Evolutionary conservation across 2,329 filamentous ascomycete species (phyloP), one percentile per base, ranked within the genome.

Genomic region (Ramularia endophylla): DNA sequence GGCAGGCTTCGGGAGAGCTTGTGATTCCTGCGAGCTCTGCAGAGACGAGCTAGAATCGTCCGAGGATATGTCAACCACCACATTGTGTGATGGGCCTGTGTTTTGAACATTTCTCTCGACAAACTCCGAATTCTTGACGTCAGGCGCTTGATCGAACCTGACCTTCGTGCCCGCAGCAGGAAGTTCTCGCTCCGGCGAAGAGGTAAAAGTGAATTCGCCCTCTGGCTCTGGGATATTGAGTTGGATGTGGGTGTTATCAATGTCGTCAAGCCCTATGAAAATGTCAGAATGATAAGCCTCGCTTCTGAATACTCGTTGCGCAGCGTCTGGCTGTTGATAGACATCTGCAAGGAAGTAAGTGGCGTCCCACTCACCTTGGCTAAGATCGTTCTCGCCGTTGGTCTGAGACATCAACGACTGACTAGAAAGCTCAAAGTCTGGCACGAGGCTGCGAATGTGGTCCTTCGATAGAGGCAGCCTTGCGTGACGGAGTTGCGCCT

Each of bases 221-320:
- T 51, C 53, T 3, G 56, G 57, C 29, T 57, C 55, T 11, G 55
- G 46, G 4, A 59, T 33, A 3, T 43, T 46, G n/a, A 60, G 44
- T 37, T 58, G 52, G 19, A 58, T 40, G 22, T 55, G 40, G 28
- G 40, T 39, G 3, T 41, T 44, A 22, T 29, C 28, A 13, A 22
- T 25, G 19, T 40, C 29, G 3, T 42, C 42, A 8, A 22, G 34
- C 11, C 45, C 44, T n/a, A 46, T 41, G n/a, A 44, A 27, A 4
- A 49, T 43, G 16, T 45, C 25, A 35, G 22, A 22, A 15, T 41
- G 17, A 18, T 27, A 20, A 11, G 9, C 20, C 19, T 40, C 27
- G 17, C 17, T 15, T 25, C 11, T 11, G 22, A 25, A 11, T 6
- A 6, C 11, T 25, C 22, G 6, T 25, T 25, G 6, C 22, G 11